phyloP scores from a whole-genome alignment of 2,329 filamentous ascomycete species.

The Pseudopyrenochaeta lycopersici region DNA sequence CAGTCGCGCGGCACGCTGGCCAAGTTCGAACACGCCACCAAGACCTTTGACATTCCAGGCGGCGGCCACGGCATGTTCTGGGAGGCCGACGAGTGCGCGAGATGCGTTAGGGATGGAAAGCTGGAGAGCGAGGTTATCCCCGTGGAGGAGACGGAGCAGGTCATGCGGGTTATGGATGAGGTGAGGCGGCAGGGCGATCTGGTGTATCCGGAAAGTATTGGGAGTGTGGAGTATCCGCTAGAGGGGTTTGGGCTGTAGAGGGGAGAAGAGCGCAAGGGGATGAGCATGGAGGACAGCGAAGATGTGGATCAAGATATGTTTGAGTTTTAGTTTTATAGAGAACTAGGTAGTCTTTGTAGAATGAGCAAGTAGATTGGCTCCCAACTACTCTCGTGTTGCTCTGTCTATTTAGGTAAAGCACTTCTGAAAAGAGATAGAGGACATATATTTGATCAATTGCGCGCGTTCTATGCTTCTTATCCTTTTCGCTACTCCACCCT shows the following conservation, averaged over 20 bases:
- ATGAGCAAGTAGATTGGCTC: no score
- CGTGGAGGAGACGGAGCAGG: conserved; percentile 78
- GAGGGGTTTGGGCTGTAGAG: conserved; percentile 32
- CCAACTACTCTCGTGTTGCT: no score
- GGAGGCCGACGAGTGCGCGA: conserved; percentile 85
- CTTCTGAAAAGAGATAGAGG: no score
- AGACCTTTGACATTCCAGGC: conserved; percentile 55
- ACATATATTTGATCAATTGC: no score
- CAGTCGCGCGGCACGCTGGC: conserved; percentile 10
- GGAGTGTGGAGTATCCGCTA: conserved; percentile 53
- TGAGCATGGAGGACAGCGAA: no score
- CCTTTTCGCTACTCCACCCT: no score
- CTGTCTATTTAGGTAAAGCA: no score
- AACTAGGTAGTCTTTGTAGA: no score
- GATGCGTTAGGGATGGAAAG: conserved; percentile 74
- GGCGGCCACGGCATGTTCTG: conserved; percentile 85
- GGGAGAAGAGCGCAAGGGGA: not conserved
- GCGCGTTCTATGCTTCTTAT: no score
- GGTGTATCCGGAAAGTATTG: conserved; percentile 70
- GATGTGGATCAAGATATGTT: not conserved
- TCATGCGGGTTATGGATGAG: conserved; percentile 83
- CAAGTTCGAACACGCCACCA: conserved; percentile 16
- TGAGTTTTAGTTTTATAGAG: no score
- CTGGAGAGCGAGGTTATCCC: conserved; percentile 68
- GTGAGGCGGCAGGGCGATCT: conserved; percentile 68